phyloP scores from a whole-genome alignment of 2,329 filamentous ascomycete genomes.

The Fusarium palustre region DNA sequence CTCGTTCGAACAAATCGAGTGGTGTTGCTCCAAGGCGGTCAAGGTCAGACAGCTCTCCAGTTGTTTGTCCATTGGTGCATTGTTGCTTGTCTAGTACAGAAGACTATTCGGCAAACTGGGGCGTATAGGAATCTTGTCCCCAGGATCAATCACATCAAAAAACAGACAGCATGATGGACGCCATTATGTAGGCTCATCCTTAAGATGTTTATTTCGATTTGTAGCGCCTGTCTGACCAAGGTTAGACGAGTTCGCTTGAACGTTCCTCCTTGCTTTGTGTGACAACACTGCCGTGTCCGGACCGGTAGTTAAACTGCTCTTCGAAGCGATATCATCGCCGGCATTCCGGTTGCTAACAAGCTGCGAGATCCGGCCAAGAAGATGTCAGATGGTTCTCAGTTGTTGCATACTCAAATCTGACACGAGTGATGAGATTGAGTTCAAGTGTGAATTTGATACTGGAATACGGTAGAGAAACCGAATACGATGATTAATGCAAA shows the following conservation, averaged over 20 bases:
- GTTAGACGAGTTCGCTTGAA: conserved; percentile 9
- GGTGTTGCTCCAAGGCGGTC: background rate
- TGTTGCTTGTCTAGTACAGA: background rate
- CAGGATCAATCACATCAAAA: background rate
- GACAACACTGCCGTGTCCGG: conserved; percentile 6
- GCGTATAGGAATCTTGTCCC: no score
- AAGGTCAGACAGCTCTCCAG: background rate
- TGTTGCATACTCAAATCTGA: conserved; percentile 21
- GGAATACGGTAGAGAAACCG: background rate
- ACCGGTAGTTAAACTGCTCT: conserved; percentile 1
- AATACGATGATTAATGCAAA: conserved; percentile 29
- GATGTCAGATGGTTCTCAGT: background rate
- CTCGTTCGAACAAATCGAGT: background rate
- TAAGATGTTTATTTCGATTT: conserved; percentile 8
- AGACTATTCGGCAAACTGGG: no score
- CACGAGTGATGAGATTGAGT: background rate
- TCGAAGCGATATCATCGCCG: background rate
- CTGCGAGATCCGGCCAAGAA: conserved; percentile 2
- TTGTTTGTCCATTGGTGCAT: background rate
- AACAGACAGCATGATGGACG: background rate
- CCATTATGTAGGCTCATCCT: no score
- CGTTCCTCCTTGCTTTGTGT: conserved; percentile 9
- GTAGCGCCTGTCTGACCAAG: background rate
- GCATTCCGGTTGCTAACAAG: conserved; percentile 2
- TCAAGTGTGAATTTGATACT: background rate